A percentile compares a stretch with the other conserved stretches of the same genome.
Evolutionary conservation across 768 basidiomycete genomes (phyloP).

Genomic region (Boletales sp.): DNA sequence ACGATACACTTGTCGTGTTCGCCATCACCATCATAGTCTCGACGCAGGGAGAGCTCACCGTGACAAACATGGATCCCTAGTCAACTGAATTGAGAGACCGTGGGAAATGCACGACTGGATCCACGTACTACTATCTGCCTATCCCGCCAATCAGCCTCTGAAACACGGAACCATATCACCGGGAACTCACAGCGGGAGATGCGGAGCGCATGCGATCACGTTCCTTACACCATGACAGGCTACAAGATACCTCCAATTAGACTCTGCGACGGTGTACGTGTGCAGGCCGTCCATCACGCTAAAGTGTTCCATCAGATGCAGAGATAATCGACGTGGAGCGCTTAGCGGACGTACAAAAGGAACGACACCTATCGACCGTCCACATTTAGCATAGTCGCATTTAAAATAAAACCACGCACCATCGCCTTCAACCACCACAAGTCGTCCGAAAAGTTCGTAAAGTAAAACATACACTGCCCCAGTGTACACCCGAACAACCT

Average conservation of each 20-base stretch:
- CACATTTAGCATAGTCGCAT: neutral
- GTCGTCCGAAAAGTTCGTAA: constrained; percentile 4
- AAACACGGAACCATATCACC: too few species aligned
- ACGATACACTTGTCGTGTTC: neutral
- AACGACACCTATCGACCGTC: neutral
- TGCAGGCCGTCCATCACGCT: constrained; percentile 5
- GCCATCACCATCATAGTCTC: neutral
- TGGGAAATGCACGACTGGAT: neutral
- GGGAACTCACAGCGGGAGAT: too few species aligned
- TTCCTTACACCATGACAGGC: neutral
- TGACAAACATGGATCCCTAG: neutral
- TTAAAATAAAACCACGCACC: constrained; percentile 1
- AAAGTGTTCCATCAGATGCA: neutral
- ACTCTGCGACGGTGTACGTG: neutral
- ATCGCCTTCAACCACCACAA: constrained; percentile 1
- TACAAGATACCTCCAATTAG: neutral
- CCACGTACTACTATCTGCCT: constrained; percentile 5
- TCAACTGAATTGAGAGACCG: neutral
- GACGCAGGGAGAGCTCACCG: neutral
- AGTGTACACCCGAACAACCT: constrained; percentile 13
- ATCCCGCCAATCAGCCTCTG: too few species aligned
- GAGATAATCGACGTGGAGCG: neutral
- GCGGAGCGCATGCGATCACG: too few species aligned
- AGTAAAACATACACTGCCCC: constrained; percentile 8
- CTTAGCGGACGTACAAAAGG: neutral